Base-by-base conservation (phyloP, 2,329 filamentous ascomycete genomes). In the Stagonosporopsis cucurbitacearum region DNA sequence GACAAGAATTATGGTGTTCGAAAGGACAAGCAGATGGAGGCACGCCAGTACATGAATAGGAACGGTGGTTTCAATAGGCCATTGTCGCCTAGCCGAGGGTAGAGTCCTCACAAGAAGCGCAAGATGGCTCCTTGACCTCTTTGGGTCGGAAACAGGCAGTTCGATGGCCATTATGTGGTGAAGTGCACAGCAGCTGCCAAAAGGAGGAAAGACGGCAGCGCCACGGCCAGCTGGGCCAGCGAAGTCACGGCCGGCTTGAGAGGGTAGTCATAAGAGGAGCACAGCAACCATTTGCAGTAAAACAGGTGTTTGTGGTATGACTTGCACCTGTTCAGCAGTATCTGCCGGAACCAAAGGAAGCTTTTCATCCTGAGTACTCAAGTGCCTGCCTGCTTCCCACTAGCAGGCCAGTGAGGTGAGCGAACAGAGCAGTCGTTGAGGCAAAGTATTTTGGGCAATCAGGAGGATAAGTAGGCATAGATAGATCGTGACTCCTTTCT, bases 31-130 rank as follows among this genome's bases (percentile, higher is more conserved):
- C 93, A 92, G 85, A 90, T 88, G 13, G 86, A 96, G 80, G 98
- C 97, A 72, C 84, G 95, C 66, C 95, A 99, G 84, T 99, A 99
- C 77, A 99, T 99, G 86, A 95, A 95, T 71, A 84, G 90, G 53
- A 81, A 87, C 47, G 90, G 90, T 52, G 90, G 90, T 6, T 95
- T 95, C 80, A 95, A 94, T 73, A 79, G 90, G 66, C 90, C 90
- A 41, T 78, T 93, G 48, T 90, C 88, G 36, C 75, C 75, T 7
- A 55, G 63, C 11, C 57, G 63, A 40, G 58, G 46, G 15, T 55
- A 50, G 46, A 8, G 1, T 35, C 23, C 11, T 26, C n/a, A 13
- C 11, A 25, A 4, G 17, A 17, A 44, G 15, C 7, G 11, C 15
- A 8, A 11, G n/a, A 20, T 6, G 44, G 7, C n/a, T 2, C 7